phyloP scores from a whole-genome alignment of 2,329 filamentous ascomycete genomes.

The Xylaria sp. region DNA sequence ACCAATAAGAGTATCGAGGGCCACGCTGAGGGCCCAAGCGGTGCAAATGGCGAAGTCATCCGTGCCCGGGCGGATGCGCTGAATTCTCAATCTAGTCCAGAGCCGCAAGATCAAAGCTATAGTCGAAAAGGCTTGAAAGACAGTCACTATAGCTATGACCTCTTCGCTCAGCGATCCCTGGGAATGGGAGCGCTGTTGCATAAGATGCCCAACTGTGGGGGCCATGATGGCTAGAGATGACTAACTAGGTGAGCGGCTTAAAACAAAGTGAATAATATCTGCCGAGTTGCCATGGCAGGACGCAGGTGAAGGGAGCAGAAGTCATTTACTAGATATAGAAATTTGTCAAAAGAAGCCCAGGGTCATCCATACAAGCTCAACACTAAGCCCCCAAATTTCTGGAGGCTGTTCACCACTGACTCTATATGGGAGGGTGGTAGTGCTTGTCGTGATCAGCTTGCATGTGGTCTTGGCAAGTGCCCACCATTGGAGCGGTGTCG shows the following conservation, averaged over 20 bases:
- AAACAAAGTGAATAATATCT: background rate
- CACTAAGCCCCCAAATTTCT: background rate
- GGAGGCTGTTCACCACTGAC: background rate
- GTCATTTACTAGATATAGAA: constrained; percentile 30
- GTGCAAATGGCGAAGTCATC: constrained; percentile 20
- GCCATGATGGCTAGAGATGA: background rate
- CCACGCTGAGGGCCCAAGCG: background rate
- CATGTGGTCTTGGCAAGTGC: background rate
- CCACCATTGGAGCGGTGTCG: background rate
- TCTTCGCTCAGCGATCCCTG: constrained; percentile 14
- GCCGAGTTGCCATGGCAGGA: background rate
- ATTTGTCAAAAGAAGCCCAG: background rate
- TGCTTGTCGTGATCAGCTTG: constrained; percentile 11
- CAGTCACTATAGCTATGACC: constrained; percentile 19
- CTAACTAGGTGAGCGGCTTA: background rate
- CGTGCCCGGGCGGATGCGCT: constrained; percentile 7
- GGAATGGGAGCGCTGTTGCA: background rate
- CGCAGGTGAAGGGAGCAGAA: background rate
- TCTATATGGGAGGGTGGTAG: constrained; percentile 2
- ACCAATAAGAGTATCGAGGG: constrained; percentile 5
- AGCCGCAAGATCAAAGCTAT: constrained; percentile 7
- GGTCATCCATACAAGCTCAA: background rate
- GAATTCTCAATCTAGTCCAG: constrained; percentile 20
- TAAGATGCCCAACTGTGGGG: background rate
- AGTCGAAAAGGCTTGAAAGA: constrained; percentile 13